Base-by-base conservation (phyloP, 257 asterid genomes). In the Lycium barbarum region DNA sequence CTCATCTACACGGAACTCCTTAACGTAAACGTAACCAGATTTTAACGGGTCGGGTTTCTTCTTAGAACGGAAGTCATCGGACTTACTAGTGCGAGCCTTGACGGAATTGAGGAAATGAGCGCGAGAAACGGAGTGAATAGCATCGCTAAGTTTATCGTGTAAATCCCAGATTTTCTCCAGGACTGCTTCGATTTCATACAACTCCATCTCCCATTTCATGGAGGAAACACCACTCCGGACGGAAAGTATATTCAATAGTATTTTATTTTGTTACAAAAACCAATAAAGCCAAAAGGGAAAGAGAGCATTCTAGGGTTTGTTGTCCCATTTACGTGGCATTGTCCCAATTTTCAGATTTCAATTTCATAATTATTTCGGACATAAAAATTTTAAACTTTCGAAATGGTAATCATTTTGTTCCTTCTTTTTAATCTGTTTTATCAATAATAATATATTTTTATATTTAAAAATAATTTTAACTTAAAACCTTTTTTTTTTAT, bases 131-230 rank as follows among this genome's bases (percentile, higher is more conserved):
- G 98, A 89, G 91, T 94, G 99, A 62, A 97, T 97, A 57, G 98
- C 98, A 83, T 95, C 98, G 89, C 98, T 95, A 86, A 97, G 94
- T 91, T 94, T 97, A 81, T 95, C 99, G 92, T 97, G 99, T 82
- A 97, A 88, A 88, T 97, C 98, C 98, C 97, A 94, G 55, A 94
- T 94, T 88, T 93, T 95, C 78, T 93, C 99, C 0, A 95, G 93
- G 55, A 94, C 98, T 47, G 95, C 91, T 88, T 95, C 98, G 80
- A 97, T 89, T 87, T 95, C 98, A 82, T 92, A 96, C 11, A 86
- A 86, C 88, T 93, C 98, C 99, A 97, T 97, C 83, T 91, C 95
- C 98, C 94, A 92, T 93, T 90, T 93, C 98, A 92, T 92, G 83
- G 83, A 67, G 84, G 80, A 71, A 53, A 47, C 51, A 14, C 17